A percentile compares a stretch with the other conserved stretches of the same genome.
Conservation (phyloP, 2,329 filamentous ascomycete genomes). For the Claviceps fusiformis region DNA sequence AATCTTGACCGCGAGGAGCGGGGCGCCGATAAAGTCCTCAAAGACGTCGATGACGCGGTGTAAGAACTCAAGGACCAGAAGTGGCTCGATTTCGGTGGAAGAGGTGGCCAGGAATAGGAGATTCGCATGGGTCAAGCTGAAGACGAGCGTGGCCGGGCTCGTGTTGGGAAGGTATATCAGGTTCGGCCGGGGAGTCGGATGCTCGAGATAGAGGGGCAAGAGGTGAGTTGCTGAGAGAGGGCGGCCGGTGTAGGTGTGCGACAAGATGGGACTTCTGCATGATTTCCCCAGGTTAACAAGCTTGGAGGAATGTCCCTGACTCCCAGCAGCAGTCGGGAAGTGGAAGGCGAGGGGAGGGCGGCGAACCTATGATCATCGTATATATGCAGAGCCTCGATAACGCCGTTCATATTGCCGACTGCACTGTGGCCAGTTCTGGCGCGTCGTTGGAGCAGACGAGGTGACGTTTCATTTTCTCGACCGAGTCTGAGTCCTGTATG, state of each 20-base stretch:
- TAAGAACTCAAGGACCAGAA: slow-evolving; percentile 85
- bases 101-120: slow-evolving; percentile 74
- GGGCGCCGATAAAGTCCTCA: slow-evolving; percentile 86
- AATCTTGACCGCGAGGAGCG: slow-evolving; percentile 73
- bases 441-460: background rate
- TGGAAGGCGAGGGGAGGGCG: too few species aligned
- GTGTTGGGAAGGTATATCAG: slow-evolving; percentile 73
- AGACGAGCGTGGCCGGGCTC: slow-evolving; percentile 75
- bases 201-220: slow-evolving; percentile 74
- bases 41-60: slow-evolving; percentile 86
- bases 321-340: too few species aligned
- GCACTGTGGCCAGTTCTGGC: background rate
- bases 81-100: slow-evolving; percentile 76
- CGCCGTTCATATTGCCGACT: slow-evolving; percentile 56
- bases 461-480: too few species aligned
- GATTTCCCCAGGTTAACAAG: too few species aligned
- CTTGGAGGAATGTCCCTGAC: too few species aligned
- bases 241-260: slow-evolving; percentile 75
- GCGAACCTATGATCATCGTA: slow-evolving; percentile 87
- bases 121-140: slow-evolving; percentile 76
- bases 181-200: slow-evolving; percentile 68
- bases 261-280: slow-evolving; percentile 54
- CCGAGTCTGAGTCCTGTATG: too few species aligned
- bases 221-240: slow-evolving; percentile 65
- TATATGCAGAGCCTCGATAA: slow-evolving; percentile 91